Evolutionary conservation across 2,329 filamentous ascomycete species (phyloP).

Genomic region (Zymoseptoria pseudotritici): DNA sequence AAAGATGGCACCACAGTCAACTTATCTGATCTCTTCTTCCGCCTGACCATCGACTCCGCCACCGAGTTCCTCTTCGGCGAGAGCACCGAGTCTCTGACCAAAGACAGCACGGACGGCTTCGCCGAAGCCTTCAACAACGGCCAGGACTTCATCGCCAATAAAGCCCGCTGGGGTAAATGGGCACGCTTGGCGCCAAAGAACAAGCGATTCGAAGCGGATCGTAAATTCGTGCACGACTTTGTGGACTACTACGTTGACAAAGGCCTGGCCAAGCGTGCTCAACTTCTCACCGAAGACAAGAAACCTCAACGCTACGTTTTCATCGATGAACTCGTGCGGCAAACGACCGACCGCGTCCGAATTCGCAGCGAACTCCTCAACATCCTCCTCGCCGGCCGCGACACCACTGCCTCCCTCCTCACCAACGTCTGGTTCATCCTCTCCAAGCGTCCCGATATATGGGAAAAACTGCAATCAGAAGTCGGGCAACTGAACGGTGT

Average conservation of each 20-base stretch:
- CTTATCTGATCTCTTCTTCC: slow-evolving; percentile 56
- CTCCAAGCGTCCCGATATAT: slow-evolving; percentile 26
- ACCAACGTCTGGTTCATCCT: slow-evolving; percentile 38
- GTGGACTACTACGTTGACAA: slow-evolving; percentile 44
- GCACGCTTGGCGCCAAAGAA: slow-evolving; percentile 18
- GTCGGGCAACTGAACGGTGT: slow-evolving; percentile 19
- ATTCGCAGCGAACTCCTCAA: slow-evolving; percentile 45
- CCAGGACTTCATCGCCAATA: slow-evolving; percentile 25
- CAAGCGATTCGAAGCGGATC: slow-evolving; percentile 35
- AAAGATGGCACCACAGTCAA: slow-evolving; percentile 46
- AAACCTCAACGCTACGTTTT: slow-evolving; percentile 39
- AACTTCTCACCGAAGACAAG: slow-evolving; percentile 26
- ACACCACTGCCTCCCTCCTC: slow-evolving; percentile 48
- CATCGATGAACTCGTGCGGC: slow-evolving; percentile 41
- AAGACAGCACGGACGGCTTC: slow-evolving; percentile 23
- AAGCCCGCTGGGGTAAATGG: slow-evolving; percentile 18
- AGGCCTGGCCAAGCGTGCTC: slow-evolving; percentile 31
- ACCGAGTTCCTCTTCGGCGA: slow-evolving; percentile 62
- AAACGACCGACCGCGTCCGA: slow-evolving; percentile 40
- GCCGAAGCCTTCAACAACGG: slow-evolving; percentile 27
- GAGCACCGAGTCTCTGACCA: slow-evolving; percentile 25
- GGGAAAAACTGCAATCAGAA: slow-evolving; percentile 25
- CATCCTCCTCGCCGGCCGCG: slow-evolving; percentile 46
- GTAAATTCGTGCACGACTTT: slow-evolving; percentile 37
- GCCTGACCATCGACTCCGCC: slow-evolving; percentile 58